Evolutionary conservation across 1,139 yeast species (phyloP).

Genomic region (Debaryomyces subglobosus): DNA sequence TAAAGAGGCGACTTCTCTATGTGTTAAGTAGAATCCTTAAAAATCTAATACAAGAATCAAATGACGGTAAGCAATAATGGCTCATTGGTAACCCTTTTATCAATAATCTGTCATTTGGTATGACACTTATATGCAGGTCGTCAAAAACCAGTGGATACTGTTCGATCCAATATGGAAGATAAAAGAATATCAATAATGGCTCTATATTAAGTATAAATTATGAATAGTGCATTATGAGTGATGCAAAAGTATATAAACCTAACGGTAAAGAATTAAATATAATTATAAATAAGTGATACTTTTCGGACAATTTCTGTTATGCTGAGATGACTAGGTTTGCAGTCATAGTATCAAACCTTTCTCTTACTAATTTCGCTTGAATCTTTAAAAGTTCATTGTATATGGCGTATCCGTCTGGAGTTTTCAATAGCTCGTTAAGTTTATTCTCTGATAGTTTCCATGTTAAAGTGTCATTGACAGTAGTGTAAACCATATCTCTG

Average conservation of each 20-base stretch:
- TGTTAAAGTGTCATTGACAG: conserved; percentile 59
- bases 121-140: not conserved
- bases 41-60: not conserved
- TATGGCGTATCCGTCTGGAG: conserved; percentile 51
- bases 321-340: conserved; percentile 68
- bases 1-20: not conserved
- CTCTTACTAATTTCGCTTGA: conserved; percentile 67
- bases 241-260: not conserved
- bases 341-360: conserved; percentile 71
- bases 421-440: conserved; percentile 46
- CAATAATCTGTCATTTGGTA: not conserved
- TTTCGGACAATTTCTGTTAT: conserved; percentile 9
- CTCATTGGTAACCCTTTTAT: not conserved
- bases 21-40: not conserved
- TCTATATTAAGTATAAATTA: not conserved
- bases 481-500: conserved; percentile 49
- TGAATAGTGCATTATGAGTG: not conserved
- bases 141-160: no score
- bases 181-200: not conserved
- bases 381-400: conserved; percentile 71
- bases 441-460: conserved; percentile 67
- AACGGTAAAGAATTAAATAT: not conserved
- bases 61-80: not conserved
- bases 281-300: not conserved
- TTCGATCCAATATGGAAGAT: no score